These are phyloP conservation scores for Colletotrichum kahawae DNA, from an alignment of 2,329 filamentous ascomycete genomes.

Conservation along the genomic window DNA sequence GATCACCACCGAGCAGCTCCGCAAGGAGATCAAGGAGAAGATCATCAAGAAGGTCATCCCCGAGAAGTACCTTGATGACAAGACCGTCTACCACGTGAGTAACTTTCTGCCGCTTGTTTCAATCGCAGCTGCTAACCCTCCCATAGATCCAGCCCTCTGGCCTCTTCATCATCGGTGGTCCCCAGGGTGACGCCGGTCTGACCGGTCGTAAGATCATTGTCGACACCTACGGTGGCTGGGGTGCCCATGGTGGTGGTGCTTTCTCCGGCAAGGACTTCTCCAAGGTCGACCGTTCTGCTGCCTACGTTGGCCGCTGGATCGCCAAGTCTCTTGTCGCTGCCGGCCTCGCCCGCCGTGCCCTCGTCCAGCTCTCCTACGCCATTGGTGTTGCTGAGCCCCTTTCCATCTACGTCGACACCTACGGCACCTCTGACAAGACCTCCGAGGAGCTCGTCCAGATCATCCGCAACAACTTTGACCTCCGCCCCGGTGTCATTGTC, in stretches of 20 bases:
- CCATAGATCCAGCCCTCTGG: constrained; percentile 89
- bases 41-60: constrained; percentile 96
- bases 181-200: constrained; percentile 97
- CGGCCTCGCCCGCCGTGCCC: constrained; percentile 86
- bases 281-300: constrained; percentile 98
- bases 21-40: constrained; percentile 95
- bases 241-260: constrained; percentile 98
- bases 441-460: constrained; percentile 95
- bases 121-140: constrained; percentile 34
- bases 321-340: constrained; percentile 96
- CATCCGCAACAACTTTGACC: constrained; percentile 95
- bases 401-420: constrained; percentile 96
- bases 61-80: constrained; percentile 86
- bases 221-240: constrained; percentile 99
- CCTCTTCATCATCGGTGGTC: constrained; percentile 98
- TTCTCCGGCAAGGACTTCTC: constrained; percentile 99
- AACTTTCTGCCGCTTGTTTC: neutral
- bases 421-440: constrained; percentile 89
- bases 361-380: constrained; percentile 98
- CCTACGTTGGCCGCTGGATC: constrained; percentile 97
- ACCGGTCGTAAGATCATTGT: constrained; percentile 99
- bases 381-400: constrained; percentile 98
- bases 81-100: constrained; percentile 92
- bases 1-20: constrained; percentile 89
- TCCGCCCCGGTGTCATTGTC: constrained; percentile 97